Conservation (phyloP, 108 stramenopile species). For the Fistulifera pelliculosa region DNA sequence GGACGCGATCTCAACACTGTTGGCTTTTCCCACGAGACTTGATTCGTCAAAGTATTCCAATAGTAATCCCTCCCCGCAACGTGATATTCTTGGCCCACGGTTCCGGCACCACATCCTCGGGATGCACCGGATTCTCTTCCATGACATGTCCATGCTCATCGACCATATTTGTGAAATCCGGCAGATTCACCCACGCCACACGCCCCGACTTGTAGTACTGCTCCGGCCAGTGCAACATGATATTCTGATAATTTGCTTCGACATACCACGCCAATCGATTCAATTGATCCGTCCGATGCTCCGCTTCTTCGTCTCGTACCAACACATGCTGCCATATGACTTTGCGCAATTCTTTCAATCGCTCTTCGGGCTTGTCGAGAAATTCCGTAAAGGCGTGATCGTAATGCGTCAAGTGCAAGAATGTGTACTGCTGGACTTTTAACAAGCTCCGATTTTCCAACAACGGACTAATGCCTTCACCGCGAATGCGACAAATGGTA, state of each 20-base stretch:
- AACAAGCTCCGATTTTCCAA: constrained; percentile 80
- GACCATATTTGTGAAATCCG: constrained; percentile 51
- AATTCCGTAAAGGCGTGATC: constrained; percentile 78
- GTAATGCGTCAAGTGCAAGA: constrained; percentile 69
- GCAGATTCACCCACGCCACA: constrained; percentile 73
- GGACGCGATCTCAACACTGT: neutral
- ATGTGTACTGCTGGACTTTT: constrained; percentile 81
- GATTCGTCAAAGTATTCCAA: constrained; percentile 56
- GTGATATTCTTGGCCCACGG: constrained; percentile 64
- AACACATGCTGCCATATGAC: constrained; percentile 42
- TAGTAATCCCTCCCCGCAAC: constrained; percentile 68
- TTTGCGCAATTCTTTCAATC: constrained; percentile 35
- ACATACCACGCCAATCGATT: constrained; percentile 72
- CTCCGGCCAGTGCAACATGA: constrained; percentile 59
- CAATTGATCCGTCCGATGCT: constrained; percentile 47
- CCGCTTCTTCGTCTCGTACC: constrained; percentile 28
- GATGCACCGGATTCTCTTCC: constrained; percentile 23
- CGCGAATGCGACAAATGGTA: constrained; percentile 65
- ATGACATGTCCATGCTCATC: constrained; percentile 46
- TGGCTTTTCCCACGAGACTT: constrained; percentile 63
- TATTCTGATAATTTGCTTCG: constrained; percentile 68
- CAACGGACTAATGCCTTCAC: constrained; percentile 69
- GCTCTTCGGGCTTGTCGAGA: constrained; percentile 34
- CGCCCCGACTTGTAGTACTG: constrained; percentile 61
- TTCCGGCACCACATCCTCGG: constrained; percentile 46